Base-by-base conservation (phyloP, 192 early-diverging fungal genomes). In the Backusella parvicylindrica region DNA sequence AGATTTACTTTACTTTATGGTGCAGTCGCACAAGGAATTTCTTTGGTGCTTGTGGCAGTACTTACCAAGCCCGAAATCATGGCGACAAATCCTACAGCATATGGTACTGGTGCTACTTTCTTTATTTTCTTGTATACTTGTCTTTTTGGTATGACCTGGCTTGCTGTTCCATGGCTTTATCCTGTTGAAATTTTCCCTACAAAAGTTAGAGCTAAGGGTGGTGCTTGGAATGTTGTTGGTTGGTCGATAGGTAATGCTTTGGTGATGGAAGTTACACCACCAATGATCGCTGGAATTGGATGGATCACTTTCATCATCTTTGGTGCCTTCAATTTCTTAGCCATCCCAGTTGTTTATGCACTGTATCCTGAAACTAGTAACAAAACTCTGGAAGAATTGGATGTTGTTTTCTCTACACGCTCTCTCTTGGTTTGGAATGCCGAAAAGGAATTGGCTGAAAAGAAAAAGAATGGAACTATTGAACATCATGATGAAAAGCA, bases 91-190 rank as follows among this genome's bases (percentile, higher is more conserved):
- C 68, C 73, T 26, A 49, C 11, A 50, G 78, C 41, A 13, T 79
- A 53, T 66, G 78, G 73, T 68, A 56, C 36, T 75, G 78, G 71
- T 13, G 78, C 73, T 15, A 79, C 78, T 6, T 67, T 79, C 3
- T 79, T 79, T 38, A 75, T 66, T 35, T 79, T 79, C 26, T 9
- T 82, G 16, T 90, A 89, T 70, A 74, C 83, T 21, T 67, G 87
- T 31, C 71, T 64, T 80, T 90, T 90, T 65, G 82, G 85, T 16
- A 80, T 85, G 72, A 90, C 89, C 37, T 91, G 90, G 90, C 86
- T 90, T 2, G 86, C 90, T 50, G 84, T 92, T 26, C 89, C 87
- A 50, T 91, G 90, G 90, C 81, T 88, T 8, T 92, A 92, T 80
- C 91, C 90, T 72, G 81, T 37, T 30, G 73, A 75, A 35, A 75